phyloP scores from a whole-genome alignment of 257 asterid genomes.

The Jasminum sambac region DNA sequence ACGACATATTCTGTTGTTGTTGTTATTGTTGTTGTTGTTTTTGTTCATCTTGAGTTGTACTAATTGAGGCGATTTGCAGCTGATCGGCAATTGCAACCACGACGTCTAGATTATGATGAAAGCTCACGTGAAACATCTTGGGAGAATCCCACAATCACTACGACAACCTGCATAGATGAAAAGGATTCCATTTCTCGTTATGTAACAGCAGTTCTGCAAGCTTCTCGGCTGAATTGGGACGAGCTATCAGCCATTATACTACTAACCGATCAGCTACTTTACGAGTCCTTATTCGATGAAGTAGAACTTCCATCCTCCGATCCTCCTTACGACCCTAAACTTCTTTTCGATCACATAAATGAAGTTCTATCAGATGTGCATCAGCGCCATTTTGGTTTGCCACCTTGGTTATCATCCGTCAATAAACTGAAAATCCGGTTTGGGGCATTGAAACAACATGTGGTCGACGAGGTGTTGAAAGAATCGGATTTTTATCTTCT shows the following conservation, averaged over 20 bases:
- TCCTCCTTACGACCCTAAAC: constrained; percentile 48
- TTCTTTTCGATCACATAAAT: constrained; percentile 69
- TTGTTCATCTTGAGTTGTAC: not conserved
- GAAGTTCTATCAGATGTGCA: constrained; percentile 52
- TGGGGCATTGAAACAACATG: constrained; percentile 36
- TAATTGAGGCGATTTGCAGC: constrained; percentile 36
- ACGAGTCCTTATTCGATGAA: constrained; percentile 47
- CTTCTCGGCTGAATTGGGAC: constrained; percentile 53
- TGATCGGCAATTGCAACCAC: constrained; percentile 42
- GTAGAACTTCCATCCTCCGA: constrained; percentile 37
- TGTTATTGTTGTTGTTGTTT: not conserved
- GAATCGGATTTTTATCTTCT: constrained; percentile 48
- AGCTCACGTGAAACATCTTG: constrained; percentile 32
- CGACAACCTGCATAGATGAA: constrained; percentile 33
- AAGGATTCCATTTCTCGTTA: constrained; percentile 45
- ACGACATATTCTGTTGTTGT: too few relatives aligned
- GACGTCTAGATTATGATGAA: constrained; percentile 52
- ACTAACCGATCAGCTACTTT: constrained; percentile 37
- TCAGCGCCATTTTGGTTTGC: constrained; percentile 33
- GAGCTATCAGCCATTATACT: constrained; percentile 34
- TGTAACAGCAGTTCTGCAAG: constrained; percentile 52
- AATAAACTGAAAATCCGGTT: constrained; percentile 31
- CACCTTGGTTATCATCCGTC: constrained; percentile 39
- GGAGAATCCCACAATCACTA: constrained; percentile 23
- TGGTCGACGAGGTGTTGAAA: constrained; percentile 54